These are phyloP conservation scores for Claviceps pazoutovae DNA, from an alignment of 2,329 filamentous ascomycete species.

Conservation along the genomic window DNA sequence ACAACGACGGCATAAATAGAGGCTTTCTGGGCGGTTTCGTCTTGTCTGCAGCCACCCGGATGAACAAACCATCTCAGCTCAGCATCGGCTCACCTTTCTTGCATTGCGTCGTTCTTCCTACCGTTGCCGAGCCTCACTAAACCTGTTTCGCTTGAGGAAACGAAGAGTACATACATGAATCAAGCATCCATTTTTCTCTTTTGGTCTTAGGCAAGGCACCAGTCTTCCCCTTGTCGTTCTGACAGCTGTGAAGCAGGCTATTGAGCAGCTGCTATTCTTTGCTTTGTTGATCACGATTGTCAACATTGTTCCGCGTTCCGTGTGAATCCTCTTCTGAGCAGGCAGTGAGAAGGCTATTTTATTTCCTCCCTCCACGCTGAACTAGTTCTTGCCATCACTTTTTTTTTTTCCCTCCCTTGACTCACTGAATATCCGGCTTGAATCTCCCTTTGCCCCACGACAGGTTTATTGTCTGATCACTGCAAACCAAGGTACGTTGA, in stretches of 20 bases:
- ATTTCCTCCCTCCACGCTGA: neutral
- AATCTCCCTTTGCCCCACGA: neutral
- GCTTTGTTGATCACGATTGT: neutral
- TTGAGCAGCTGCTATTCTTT: neutral
- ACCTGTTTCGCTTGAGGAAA: neutral
- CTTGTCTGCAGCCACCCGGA: neutral
- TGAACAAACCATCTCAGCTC: neutral
- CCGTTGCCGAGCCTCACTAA: neutral
- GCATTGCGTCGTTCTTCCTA: neutral
- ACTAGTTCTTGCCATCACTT: neutral
- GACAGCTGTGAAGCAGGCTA: neutral
- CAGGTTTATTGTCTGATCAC: too few species aligned
- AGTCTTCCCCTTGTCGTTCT: neutral
- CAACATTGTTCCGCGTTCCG: neutral
- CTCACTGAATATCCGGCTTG: neutral
- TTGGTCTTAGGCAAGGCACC: neutral
- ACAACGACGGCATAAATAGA: too few species aligned
- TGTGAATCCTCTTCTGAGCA: neutral
- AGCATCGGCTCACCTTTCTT: neutral
- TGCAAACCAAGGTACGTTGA: neutral
- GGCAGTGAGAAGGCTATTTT: neutral
- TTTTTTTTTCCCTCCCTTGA: neutral
- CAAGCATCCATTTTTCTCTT: neutral
- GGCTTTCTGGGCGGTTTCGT: too few species aligned
- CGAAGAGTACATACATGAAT: neutral